These are phyloP conservation scores for Collybia sp. DNA, from an alignment of 768 basidiomycete species.

Conservation along the genomic window DNA sequence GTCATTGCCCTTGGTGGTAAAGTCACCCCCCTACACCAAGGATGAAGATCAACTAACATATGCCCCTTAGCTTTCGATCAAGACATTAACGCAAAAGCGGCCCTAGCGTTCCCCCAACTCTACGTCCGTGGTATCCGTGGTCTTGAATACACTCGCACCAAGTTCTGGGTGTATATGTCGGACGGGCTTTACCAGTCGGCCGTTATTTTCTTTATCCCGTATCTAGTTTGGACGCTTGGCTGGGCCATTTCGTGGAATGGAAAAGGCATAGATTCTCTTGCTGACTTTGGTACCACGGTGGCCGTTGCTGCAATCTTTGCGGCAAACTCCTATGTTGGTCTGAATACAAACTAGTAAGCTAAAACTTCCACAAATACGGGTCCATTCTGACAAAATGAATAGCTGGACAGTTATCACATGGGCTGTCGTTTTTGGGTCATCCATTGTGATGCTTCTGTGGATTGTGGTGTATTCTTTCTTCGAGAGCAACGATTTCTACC, in stretches of 20 bases:
- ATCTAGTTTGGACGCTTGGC: conserved; percentile 63
- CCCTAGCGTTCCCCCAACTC: conserved; percentile 91
- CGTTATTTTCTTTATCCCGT: conserved; percentile 86
- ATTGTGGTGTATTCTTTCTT: conserved; percentile 86
- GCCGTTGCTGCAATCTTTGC: conserved; percentile 83
- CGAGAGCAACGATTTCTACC: conserved; percentile 61
- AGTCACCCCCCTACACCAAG: conserved; percentile 12
- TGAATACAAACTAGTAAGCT: conserved; percentile 87
- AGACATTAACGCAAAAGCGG: conserved; percentile 86
- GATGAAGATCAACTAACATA: conserved; percentile 1
- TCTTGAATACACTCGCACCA: conserved; percentile 84
- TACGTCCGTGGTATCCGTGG: conserved; percentile 93
- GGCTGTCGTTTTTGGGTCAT: conserved; percentile 76
- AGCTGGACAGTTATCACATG: conserved; percentile 87
- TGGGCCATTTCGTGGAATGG: conserved; percentile 73
- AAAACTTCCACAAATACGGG: conserved; percentile 11
- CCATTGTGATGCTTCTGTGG: conserved; percentile 82
- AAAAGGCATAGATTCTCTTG: conserved; percentile 68
- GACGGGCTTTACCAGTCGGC: conserved; percentile 94
- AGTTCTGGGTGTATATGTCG: conserved; percentile 94
- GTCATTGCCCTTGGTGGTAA: conserved; percentile 86
- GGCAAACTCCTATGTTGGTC: conserved; percentile 86
- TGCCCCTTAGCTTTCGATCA: conserved; percentile 78
- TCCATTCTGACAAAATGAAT: neutral
- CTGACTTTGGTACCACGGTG: conserved; percentile 91